Evolutionary conservation across 2,329 filamentous ascomycete species (phyloP).

Genomic region (Lasiodiplodia theobromae): DNA sequence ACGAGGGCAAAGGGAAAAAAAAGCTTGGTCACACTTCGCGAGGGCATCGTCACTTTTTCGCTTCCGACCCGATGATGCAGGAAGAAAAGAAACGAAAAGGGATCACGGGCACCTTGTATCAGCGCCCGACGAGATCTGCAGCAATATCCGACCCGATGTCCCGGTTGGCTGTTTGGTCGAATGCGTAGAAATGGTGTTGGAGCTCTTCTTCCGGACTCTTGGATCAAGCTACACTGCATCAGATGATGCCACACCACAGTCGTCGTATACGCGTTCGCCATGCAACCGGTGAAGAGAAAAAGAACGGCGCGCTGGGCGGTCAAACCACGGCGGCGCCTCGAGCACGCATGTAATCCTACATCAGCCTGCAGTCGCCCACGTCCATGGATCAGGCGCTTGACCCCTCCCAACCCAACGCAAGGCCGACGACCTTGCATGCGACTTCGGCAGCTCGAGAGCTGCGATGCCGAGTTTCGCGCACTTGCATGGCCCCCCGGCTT

Average conservation of each 20-base stretch:
- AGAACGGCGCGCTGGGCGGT: not conserved
- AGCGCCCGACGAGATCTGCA: not conserved
- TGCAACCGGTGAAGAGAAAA: not conserved
- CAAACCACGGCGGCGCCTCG: not conserved
- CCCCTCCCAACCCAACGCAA: too few species aligned
- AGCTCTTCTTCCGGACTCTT: not conserved
- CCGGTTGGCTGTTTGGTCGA: not conserved
- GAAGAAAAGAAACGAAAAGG: not conserved
- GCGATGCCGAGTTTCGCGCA: too few species aligned
- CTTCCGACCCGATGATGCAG: not conserved
- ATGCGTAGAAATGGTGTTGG: not conserved
- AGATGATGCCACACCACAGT: slow-evolving; percentile 1
- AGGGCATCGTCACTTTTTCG: not conserved
- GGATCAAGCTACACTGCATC: not conserved
- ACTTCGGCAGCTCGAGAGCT: too few species aligned
- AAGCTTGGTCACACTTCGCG: not conserved
- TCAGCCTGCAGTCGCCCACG: not conserved
- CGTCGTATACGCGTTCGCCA: not conserved
- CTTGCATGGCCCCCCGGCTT: too few species aligned
- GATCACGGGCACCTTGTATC: not conserved
- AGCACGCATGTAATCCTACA: not conserved
- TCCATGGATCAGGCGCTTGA: not conserved
- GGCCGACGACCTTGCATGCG: too few species aligned
- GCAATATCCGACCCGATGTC: not conserved
- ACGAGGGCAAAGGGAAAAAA: not conserved